Base-by-base conservation (phyloP, 345 rosid genomes). In the Cochlearia excelsa region DNA sequence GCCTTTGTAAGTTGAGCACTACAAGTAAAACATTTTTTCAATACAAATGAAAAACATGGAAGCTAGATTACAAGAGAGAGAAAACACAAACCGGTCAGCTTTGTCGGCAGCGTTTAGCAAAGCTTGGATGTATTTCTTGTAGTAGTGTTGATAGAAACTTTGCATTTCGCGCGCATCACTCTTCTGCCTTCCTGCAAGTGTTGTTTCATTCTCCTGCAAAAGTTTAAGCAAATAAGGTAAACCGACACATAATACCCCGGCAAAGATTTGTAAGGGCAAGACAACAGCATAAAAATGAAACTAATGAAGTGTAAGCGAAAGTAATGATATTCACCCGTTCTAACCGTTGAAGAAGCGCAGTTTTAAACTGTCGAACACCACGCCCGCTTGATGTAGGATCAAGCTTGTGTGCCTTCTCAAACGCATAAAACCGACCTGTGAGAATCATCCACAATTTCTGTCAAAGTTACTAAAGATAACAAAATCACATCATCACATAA, bases 161-260 rank as follows among this genome's bases (percentile, higher is more conserved):
- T 87, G 95, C 92, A 90, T 90, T 73, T 90, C 97, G 2, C 95
- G 87, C 5, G 97, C 90, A 76, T 90, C 97, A 74, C 97, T 90
- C 72, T 79, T 87, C 48, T 81, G 82, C 77, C 80, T 80, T 75
- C 92, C 95, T 67, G 65, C 78, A 69, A 90, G 65, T 47, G 97
- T 90, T 54, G 90, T 84, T 60, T 81, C 90, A 72, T 90, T 90
- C 73, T 90, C 97, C 97, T 90, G 83, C 66, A 64, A 4, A 51
- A 51, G 9, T 51, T 35, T 2, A 30, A 70, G 43, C 7, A 48
- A 42, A 53, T 34, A 59, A 31, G 30, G 37, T 1, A 34, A 34
- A 46, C 11, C 27, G 30, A 64, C 6, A 28, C 37, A 54, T 33
- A 42, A 40, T 2, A 3, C 6, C 8, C 38, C 38, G 2, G 9